A percentile compares a stretch with the other conserved stretches of the same genome.
Evolutionary conservation across 225 moss, liverwort and hornwort species (phyloP).

Genomic region (Physcomitrellopsis africana): DNA sequence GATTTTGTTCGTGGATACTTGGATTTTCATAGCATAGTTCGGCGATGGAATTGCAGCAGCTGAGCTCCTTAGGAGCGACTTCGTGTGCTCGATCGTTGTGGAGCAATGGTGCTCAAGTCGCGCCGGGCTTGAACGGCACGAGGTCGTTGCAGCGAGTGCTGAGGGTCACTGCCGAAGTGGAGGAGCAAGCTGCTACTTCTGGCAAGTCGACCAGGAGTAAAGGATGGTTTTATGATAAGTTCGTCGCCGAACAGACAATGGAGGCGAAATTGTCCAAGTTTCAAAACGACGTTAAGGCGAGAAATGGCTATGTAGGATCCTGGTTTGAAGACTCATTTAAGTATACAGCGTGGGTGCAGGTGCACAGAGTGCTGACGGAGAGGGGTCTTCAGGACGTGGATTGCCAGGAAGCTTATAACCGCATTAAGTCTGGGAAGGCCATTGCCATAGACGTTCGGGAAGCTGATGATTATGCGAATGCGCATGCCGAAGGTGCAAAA

Average conservation of each 20-base stretch:
- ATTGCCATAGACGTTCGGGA: constrained; percentile 75
- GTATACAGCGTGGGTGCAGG: constrained; percentile 77
- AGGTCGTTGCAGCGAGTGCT: constrained; percentile 14
- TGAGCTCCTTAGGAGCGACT: constrained; percentile 28
- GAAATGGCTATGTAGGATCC: constrained; percentile 56
- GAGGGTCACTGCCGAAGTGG: constrained; percentile 50
- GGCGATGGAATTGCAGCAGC: constrained; percentile 52
- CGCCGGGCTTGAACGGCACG: constrained; percentile 15
- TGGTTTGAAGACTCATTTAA: constrained; percentile 72
- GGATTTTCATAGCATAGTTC: no score
- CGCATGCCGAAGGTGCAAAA: constrained; percentile 59
- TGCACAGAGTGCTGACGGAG: constrained; percentile 74
- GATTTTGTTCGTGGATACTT: no score
- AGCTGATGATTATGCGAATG: constrained; percentile 52
- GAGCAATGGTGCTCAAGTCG: constrained; percentile 17
- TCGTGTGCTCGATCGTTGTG: constrained; percentile 17
- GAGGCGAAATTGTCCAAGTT: constrained; percentile 66
- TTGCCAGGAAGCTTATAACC: constrained; percentile 47
- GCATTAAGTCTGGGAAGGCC: constrained; percentile 50
- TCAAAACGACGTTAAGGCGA: constrained; percentile 46
- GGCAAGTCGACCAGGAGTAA: constrained; percentile 23
- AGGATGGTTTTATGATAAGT: constrained; percentile 66
- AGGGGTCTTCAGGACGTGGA: constrained; percentile 60
- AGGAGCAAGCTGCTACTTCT: constrained; percentile 36
- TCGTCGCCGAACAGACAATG: constrained; percentile 69